Evolutionary conservation across 2,329 filamentous ascomycete genomes (phyloP).

Genomic region (Periglandula ipomoeae): DNA sequence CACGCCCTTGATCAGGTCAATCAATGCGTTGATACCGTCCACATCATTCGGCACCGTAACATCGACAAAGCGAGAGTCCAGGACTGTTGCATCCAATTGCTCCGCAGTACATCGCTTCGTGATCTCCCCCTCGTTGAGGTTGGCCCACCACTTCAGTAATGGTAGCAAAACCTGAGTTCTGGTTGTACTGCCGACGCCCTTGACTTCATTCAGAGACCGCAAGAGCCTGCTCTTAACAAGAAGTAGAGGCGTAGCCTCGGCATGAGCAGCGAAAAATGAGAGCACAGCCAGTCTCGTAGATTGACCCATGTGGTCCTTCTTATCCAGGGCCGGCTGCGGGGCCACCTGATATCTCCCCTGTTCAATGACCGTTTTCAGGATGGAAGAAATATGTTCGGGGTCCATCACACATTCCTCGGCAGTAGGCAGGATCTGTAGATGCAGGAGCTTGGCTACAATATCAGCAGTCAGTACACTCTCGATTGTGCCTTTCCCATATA

Average conservation of each 20-base stretch:
- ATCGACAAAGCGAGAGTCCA: conserved; percentile 39
- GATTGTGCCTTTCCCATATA: conserved; percentile 50
- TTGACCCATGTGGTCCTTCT: conserved; percentile 47
- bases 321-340: conserved; percentile 33
- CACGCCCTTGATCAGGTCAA: conserved; percentile 35
- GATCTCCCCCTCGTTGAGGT: conserved; percentile 42
- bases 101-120: conserved; percentile 29
- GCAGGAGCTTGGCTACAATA: conserved; percentile 51
- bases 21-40: conserved; percentile 41
- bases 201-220: conserved; percentile 61
- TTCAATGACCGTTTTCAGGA: conserved; percentile 39
- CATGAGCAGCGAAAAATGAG: conserved; percentile 65
- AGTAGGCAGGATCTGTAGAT: conserved; percentile 59
- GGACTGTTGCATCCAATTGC: conserved; percentile 30
- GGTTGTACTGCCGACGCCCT: conserved; percentile 58
- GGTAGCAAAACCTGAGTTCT: conserved; percentile 73
- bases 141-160: conserved; percentile 59
- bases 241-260: conserved; percentile 57
- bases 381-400: conserved; percentile 55
- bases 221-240: conserved; percentile 63
- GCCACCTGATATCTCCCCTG: conserved; percentile 29
- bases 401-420: conserved; percentile 86
- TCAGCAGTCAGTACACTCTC: conserved; percentile 48
- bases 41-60: conserved; percentile 45
- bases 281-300: conserved; percentile 56